phyloP scores from a whole-genome alignment of 2,329 filamentous ascomycete species.

The Proliferodiscus dingleyae region DNA sequence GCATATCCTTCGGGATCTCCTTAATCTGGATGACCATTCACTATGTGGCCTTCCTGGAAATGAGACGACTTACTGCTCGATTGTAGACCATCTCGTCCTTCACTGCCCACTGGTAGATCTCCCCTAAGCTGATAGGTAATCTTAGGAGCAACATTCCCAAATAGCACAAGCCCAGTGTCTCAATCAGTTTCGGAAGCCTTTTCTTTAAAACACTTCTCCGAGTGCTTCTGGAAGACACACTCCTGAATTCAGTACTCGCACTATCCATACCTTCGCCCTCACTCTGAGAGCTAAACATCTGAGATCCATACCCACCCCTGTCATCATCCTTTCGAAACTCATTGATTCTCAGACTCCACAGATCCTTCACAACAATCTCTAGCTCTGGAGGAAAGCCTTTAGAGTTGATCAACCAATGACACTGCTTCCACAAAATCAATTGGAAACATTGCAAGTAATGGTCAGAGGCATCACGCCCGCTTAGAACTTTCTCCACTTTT shows the following conservation, averaged over 20 bases:
- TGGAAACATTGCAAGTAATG: constrained; percentile 83
- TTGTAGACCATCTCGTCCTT: constrained; percentile 67
- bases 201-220: constrained; percentile 9
- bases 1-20: constrained; percentile 59
- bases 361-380: constrained; percentile 72
- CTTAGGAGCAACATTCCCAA: constrained; percentile 70
- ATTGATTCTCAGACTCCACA: constrained; percentile 64
- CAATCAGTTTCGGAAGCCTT: constrained; percentile 61
- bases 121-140: constrained; percentile 69
- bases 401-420: constrained; percentile 64
- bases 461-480: constrained; percentile 64
- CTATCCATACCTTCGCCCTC: constrained; percentile 34
- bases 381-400: constrained; percentile 67
- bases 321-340: constrained; percentile 36
- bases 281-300: constrained; percentile 33
- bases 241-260: constrained; percentile 8
- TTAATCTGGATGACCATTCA: constrained; percentile 39
- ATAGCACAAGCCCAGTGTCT: constrained; percentile 76
- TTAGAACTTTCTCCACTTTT: constrained; percentile 49
- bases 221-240: constrained; percentile 21
- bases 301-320: constrained; percentile 30
- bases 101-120: constrained; percentile 65
- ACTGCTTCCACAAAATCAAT: constrained; percentile 76
- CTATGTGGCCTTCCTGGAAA: neutral
- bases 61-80: constrained; percentile 48